Base-by-base conservation (phyloP, 2,329 filamentous ascomycete species). In the Diaporthe sp. region DNA sequence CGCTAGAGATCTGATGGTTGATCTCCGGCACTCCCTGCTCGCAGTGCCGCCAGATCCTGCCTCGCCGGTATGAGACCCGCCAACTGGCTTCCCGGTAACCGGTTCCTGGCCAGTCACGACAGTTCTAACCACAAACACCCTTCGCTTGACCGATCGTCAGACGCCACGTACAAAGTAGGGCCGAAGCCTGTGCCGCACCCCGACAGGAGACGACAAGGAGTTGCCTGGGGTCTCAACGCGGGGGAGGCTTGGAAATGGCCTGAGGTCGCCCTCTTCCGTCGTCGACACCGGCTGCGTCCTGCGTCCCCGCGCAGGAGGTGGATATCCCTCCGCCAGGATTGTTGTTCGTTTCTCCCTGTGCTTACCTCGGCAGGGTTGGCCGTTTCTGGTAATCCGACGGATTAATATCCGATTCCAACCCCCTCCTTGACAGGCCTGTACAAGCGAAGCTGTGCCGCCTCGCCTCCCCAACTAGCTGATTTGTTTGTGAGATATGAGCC, bases 231-330 rank as follows among this genome's bases (percentile, higher is more conserved):
- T 39, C 1, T 25, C 12, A 53, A 68, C 32, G 63, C 63, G 63
- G 47, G 63, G 47, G 47, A 53, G 63, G 32, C 63, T 68, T 68
- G 63, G 63, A 68, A 53, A 68, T 68, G 47, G 63, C 47, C 47
- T 68, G 63, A 53, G 63, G 63, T 68, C 22, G n/a, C 63, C 63
- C 63, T 68, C 63, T 39, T 68, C 63, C 32, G 63, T 35, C 47
- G 47, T 53, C 32, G 30, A 66, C 44, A 51, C 8, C 30, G 30
- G 63, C 32, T 22, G 35, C 30, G 19, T 37, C 44, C 47, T 53
- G 63, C 63, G 17, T 68, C 44, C 63, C 63, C 32, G 47, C 47
- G 63, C 44, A 51, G 22, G 32, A 68, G 63, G 63, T 68, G 63
- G 63, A 22, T 51, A 51, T 50, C 30, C 25, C 30, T 30, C 35